A percentile compares a stretch with the other conserved stretches of the same genome.
phyloP scores from a whole-genome alignment of 805 yeast species.

The Yarrowia divulgata region DNA sequence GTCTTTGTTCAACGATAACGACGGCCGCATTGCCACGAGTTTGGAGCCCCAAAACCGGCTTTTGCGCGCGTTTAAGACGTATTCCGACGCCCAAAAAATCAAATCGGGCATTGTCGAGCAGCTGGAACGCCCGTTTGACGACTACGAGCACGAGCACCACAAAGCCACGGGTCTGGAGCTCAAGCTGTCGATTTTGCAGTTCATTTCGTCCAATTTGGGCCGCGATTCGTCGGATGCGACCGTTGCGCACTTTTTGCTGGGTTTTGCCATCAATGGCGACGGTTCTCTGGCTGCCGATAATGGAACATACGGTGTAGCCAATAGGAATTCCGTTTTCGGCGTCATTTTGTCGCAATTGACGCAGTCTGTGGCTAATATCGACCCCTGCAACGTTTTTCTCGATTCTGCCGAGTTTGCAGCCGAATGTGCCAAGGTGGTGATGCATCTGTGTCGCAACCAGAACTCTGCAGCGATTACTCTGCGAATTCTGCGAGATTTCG shows the following conservation, averaged over 20 bases:
- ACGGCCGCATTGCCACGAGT: conserved; percentile 49
- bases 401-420: conserved; percentile 67
- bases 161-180: conserved; percentile 50
- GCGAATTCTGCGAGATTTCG: conserved; percentile 58
- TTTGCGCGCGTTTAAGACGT: conserved; percentile 72
- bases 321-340: conserved; percentile 63
- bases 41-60: conserved; percentile 63
- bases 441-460: conserved; percentile 66
- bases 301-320: conserved; percentile 59
- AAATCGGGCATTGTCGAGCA: conserved; percentile 76
- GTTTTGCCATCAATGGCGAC: conserved; percentile 65
- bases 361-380: conserved; percentile 56
- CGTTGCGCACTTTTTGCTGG: conserved; percentile 78
- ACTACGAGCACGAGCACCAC: conserved; percentile 49
- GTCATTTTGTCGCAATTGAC: conserved; percentile 61
- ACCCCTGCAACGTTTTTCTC: conserved; percentile 54
- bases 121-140: conserved; percentile 54
- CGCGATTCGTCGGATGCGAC: conserved; percentile 56
- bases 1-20: conserved; percentile 55
- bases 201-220: conserved; percentile 59
- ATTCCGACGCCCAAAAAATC: conserved; percentile 79
- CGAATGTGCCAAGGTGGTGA: conserved; percentile 64
- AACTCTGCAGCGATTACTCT: conserved; percentile 61
- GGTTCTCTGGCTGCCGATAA: conserved; percentile 58
- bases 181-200: conserved; percentile 66